Percentiles rank a stretch among this genome's conserved stretches.
Evolutionary conservation across 768 basidiomycete genomes (phyloP).

Genomic region (Lentinus brumalis): DNA sequence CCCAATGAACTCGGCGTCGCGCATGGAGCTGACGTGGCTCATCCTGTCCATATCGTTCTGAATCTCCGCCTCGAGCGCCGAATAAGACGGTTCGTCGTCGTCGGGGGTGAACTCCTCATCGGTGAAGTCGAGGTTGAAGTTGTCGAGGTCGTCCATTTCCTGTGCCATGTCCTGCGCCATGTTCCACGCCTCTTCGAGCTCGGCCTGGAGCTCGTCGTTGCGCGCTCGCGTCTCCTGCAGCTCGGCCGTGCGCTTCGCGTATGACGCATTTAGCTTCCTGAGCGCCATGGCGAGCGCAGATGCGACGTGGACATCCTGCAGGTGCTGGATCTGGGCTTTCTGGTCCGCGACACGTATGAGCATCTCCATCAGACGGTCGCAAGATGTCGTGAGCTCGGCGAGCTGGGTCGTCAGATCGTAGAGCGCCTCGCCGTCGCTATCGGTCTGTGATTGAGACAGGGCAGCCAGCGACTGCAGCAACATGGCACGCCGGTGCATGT

Average conservation of each 20-base stretch:
- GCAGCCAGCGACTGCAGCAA: conserved; percentile 70
- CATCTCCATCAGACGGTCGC: conserved; percentile 59
- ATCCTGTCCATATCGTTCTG: conserved; percentile 28
- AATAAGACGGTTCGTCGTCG: conserved; percentile 8
- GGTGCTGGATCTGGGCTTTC: conserved; percentile 57
- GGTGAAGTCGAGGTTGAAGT: conserved; percentile 24
- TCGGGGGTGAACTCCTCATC: conserved; percentile 16
- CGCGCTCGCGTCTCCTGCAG: conserved; percentile 48
- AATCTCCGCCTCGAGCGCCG: conserved; percentile 26
- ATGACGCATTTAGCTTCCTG: conserved; percentile 78
- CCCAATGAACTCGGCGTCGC: conserved; percentile 37
- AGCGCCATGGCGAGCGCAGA: conserved; percentile 79
- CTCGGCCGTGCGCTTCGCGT: conserved; percentile 64
- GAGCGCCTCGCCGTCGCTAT: conserved; percentile 41
- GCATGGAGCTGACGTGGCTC: conserved; percentile 21
- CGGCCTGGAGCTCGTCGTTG: conserved; percentile 61
- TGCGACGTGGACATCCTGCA: conserved; percentile 68
- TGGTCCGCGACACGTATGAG: conserved; percentile 64
- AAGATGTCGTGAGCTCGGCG: conserved; percentile 56
- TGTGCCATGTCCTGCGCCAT: conserved; percentile 72
- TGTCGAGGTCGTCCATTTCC: conserved; percentile 69
- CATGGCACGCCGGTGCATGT: conserved; percentile 67
- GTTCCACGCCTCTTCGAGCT: conserved; percentile 80
- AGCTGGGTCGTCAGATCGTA: conserved; percentile 57
- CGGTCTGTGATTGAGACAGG: conserved; percentile 37